A percentile compares a stretch with the other conserved stretches of the same genome.
These are phyloP conservation scores for Candida arabinofermentans DNA, from an alignment of 805 yeast genomes.

Conservation along the genomic window DNA sequence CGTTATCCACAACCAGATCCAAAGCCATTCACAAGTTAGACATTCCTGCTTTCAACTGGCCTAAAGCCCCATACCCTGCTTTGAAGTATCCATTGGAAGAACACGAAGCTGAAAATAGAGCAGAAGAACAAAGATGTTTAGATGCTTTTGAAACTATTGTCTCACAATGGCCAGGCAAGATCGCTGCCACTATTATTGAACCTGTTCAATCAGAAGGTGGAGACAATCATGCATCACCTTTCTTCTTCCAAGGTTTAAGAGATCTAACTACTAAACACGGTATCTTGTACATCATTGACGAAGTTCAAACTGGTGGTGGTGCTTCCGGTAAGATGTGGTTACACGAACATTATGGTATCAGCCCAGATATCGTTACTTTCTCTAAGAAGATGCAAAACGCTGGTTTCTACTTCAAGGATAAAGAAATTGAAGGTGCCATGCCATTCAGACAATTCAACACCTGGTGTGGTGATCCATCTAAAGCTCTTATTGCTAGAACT, in stretches of 20 bases:
- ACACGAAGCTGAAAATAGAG: constrained; percentile 46
- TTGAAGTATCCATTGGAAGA: constrained; percentile 81
- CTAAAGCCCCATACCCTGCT: constrained; percentile 64
- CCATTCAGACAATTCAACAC: constrained; percentile 73
- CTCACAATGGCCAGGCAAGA: constrained; percentile 35
- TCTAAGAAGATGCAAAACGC: constrained; percentile 73
- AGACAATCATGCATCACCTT: constrained; percentile 64
- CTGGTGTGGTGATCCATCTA: constrained; percentile 76
- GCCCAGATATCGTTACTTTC: constrained; percentile 66
- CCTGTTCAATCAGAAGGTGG: constrained; percentile 76
- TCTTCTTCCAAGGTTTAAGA: constrained; percentile 60
- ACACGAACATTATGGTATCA: constrained; percentile 62
- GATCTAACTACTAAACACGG: constrained; percentile 54
- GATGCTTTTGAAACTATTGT: constrained; percentile 39
- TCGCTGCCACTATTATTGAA: constrained; percentile 53
- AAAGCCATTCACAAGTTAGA: constrained; percentile 56
- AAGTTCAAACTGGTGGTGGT: constrained; percentile 74
- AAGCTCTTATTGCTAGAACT: constrained; percentile 58
- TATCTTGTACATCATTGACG: constrained; percentile 61
- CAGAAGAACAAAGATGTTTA: constrained; percentile 47
- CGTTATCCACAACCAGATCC: constrained; percentile 52
- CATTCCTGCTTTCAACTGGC: constrained; percentile 60
- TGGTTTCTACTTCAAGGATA: constrained; percentile 63
- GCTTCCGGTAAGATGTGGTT: constrained; percentile 74
- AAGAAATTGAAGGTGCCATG: constrained; percentile 52